phyloP scores from a whole-genome alignment of 257 asterid genomes.

The Perilla frutescens region DNA sequence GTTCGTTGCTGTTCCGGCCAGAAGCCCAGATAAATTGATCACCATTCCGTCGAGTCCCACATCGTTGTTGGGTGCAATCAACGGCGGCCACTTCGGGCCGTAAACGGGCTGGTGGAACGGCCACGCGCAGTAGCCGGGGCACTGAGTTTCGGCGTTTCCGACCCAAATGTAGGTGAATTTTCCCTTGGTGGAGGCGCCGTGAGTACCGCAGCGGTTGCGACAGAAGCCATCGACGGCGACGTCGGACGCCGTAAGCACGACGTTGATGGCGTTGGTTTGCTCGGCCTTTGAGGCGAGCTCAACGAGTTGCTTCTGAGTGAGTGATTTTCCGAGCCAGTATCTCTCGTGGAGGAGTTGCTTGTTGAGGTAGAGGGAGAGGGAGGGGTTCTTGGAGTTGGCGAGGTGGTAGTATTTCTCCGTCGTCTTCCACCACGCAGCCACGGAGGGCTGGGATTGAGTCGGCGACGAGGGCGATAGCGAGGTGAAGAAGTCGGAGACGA shows the following conservation, averaged over 20 bases:
- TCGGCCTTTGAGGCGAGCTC: conserved; percentile 64
- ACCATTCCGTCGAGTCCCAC: conserved; percentile 70
- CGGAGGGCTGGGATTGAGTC: conserved; percentile 53
- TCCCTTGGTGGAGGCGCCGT: conserved; percentile 52
- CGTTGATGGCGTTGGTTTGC: conserved; percentile 54
- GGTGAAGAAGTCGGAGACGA: conserved; percentile 66
- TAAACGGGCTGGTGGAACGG: conserved; percentile 27
- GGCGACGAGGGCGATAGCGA: conserved; percentile 48
- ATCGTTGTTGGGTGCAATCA: conserved; percentile 75
- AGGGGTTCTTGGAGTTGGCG: conserved; percentile 44
- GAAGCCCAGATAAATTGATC: conserved; percentile 55
- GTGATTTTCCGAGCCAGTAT: conserved; percentile 63
- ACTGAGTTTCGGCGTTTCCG: conserved; percentile 62
- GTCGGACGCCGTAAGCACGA: conserved; percentile 50
- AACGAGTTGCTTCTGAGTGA: conserved; percentile 54
- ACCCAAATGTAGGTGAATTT: conserved; percentile 78
- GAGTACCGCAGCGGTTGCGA: conserved; percentile 63
- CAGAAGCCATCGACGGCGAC: conserved; percentile 58
- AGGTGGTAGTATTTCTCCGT: conserved; percentile 66
- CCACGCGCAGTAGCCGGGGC: conserved; percentile 33
- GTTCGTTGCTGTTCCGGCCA: conserved; percentile 75
- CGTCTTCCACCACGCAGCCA: conserved; percentile 73
- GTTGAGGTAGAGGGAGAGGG: conserved; percentile 49
- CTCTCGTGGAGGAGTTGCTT: conserved; percentile 49
- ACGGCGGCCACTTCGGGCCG: conserved; percentile 75